A percentile compares a stretch with the other conserved stretches of the same genome.
phyloP scores from a whole-genome alignment of 768 basidiomycete genomes.

The Termitomyces sp. region DNA sequence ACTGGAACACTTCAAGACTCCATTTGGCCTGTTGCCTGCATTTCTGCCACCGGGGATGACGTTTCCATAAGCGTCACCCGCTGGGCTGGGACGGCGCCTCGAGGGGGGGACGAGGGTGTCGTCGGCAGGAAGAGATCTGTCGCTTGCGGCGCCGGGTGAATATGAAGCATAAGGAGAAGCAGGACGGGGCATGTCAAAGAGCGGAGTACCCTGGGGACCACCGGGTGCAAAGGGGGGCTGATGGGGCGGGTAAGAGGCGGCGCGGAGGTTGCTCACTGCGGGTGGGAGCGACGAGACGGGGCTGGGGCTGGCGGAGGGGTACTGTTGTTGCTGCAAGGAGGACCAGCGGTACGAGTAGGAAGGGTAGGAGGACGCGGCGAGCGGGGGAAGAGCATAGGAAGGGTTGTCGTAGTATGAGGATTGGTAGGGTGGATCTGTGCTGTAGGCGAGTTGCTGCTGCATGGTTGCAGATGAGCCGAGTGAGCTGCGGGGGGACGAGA shows the following conservation, averaged over 20 bases:
- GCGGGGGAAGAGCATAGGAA: conserved; percentile 37
- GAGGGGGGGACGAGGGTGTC: conserved; percentile 52
- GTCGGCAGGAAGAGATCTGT: conserved; percentile 10
- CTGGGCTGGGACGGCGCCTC: conserved; percentile 50
- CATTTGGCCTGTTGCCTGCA: conserved; percentile 64
- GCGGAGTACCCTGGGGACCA: conserved; percentile 12
- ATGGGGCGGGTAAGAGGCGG: conserved; percentile 26
- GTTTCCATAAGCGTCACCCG: conserved; percentile 26
- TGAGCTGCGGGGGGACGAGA: conserved; percentile 36
- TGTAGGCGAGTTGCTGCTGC: conserved; percentile 44
- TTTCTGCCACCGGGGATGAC: conserved; percentile 39
- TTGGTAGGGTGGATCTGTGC: conserved; percentile 14
- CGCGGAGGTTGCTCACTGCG: conserved; percentile 26
- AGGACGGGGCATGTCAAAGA: conserved; percentile 1
- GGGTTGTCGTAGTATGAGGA: conserved; percentile 40
- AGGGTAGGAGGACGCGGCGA: conserved; percentile 29
- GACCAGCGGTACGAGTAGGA: conserved; percentile 40
- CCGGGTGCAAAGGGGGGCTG: conserved; percentile 32
- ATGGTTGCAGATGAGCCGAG: conserved; percentile 34
- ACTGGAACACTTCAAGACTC: conserved; percentile 69
- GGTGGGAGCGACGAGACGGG: conserved; percentile 24
- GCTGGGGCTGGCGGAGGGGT: conserved; percentile 21
- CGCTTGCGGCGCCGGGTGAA: neutral
- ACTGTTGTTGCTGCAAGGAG: conserved; percentile 19
- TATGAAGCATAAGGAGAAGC: neutral